These are phyloP conservation scores for Gossypium lobatum DNA, from an alignment of 441 rosid species.

Conservation along the genomic window DNA sequence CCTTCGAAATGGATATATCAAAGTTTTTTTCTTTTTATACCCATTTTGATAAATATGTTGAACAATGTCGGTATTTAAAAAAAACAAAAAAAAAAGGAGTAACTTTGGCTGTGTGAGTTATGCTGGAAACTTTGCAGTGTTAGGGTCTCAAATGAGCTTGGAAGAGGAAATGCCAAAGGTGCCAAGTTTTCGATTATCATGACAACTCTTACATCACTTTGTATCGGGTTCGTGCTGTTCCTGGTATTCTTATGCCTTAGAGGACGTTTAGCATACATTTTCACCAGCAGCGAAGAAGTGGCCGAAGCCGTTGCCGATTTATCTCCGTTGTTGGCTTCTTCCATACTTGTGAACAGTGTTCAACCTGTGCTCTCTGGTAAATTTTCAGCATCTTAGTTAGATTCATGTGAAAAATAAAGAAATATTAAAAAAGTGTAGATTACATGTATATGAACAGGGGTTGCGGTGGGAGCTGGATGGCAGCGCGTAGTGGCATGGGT, in stretches of 20 bases:
- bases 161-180: constrained; percentile 16
- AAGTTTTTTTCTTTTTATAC: too few relatives aligned
- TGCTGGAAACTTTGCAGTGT: constrained; percentile 30
- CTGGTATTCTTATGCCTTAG: constrained; percentile 36
- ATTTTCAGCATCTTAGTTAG: background rate
- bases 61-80: too few relatives aligned
- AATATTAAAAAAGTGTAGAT: background rate
- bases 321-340: constrained; percentile 41
- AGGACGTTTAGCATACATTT: constrained; percentile 19
- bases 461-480: constrained; percentile 58
- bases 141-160: constrained; percentile 53
- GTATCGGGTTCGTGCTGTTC: constrained; percentile 35
- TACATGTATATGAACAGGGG: constrained; percentile 27
- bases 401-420: too few relatives aligned
- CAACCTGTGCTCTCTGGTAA: constrained; percentile 57
- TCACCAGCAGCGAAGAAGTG: constrained; percentile 36
- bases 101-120: too few relatives aligned
- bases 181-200: constrained; percentile 33
- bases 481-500: constrained; percentile 45
- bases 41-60: too few relatives aligned
- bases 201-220: constrained; percentile 28
- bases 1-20: background rate
- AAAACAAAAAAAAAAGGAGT: too few relatives aligned
- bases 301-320: constrained; percentile 40
- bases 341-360: constrained; percentile 49